A percentile compares a stretch with the other conserved stretches of the same genome.
Evolutionary conservation across 176 grass and related monocot species (phyloP).

Genomic region (Carex kokanica): DNA sequence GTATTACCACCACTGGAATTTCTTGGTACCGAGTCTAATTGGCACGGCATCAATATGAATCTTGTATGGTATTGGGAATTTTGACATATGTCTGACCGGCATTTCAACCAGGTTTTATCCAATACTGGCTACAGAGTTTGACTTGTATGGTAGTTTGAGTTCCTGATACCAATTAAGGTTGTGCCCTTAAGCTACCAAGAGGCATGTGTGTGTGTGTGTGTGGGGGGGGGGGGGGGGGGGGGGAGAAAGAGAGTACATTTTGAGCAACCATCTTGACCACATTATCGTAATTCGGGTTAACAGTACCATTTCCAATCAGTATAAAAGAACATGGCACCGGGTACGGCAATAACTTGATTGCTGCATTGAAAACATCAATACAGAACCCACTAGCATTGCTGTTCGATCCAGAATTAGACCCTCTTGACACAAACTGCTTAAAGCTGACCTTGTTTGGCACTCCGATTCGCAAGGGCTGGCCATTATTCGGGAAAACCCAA

Average conservation of each 20-base stretch:
- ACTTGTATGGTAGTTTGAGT: constrained; percentile 19
- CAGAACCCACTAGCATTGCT: constrained; percentile 56
- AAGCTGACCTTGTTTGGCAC: constrained; percentile 73
- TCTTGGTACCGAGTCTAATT: neutral
- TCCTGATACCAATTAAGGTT: constrained; percentile 11
- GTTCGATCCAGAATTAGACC: constrained; percentile 26
- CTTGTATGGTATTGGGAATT: neutral
- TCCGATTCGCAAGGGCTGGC: constrained; percentile 62
- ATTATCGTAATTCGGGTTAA: constrained; percentile 54
- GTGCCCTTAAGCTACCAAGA: neutral
- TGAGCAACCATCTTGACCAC: constrained; percentile 54
- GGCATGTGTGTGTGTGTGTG: neutral
- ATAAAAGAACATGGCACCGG: constrained; percentile 65
- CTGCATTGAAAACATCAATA: constrained; percentile 67
- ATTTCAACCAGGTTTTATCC: neutral
- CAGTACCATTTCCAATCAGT: constrained; percentile 50
- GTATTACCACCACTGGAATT: neutral
- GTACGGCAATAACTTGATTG: constrained; percentile 61
- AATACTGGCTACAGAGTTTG: constrained; percentile 18
- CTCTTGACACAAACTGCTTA: constrained; percentile 58
- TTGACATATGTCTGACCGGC: neutral
- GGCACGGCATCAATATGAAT: neutral
- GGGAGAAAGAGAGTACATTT: constrained; percentile 47
- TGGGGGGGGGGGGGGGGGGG: neutral
- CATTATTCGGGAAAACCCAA: constrained; percentile 78